Percentiles rank a stretch among this genome's conserved stretches.
Conservation (phyloP, 805 yeast genomes). For the Monosporozyma aerobia region DNA sequence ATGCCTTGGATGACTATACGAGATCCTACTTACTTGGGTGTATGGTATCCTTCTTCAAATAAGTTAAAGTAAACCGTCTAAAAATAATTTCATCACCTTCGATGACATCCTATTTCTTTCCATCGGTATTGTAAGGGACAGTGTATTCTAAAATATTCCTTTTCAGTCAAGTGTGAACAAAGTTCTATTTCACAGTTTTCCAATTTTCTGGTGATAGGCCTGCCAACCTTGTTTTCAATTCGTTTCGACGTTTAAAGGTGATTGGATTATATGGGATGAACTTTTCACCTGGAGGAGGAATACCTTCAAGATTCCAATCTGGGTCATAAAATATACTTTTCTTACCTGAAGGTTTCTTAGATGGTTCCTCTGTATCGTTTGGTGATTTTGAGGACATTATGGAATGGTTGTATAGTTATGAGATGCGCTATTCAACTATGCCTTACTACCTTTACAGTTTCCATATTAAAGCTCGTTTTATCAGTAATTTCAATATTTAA, state of each 20-base stretch:
- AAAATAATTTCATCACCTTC: too few species aligned
- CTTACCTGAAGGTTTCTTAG: conserved; percentile 31
- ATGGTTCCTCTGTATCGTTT: not conserved
- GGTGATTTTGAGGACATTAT: not conserved
- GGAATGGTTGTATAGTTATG: conserved; percentile 12
- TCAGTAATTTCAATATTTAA: not conserved
- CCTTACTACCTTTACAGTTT: not conserved
- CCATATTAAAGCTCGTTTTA: not conserved
- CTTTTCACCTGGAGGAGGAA: conserved; percentile 34
- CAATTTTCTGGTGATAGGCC: not conserved
- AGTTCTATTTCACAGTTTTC: not conserved
- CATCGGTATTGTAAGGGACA: not conserved
- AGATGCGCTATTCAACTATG: not conserved
- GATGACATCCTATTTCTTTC: too few species aligned
- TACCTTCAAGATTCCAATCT: conserved; percentile 55
- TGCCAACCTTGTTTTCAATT: conserved; percentile 3
- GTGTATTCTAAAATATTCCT: not conserved
- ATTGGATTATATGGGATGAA: conserved; percentile 22
- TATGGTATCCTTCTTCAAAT: too few species aligned
- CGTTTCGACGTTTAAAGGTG: conserved; percentile 26
- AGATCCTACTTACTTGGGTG: too few species aligned
- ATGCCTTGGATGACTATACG: too few species aligned
- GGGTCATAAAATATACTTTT: conserved; percentile 54
- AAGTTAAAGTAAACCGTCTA: too few species aligned
- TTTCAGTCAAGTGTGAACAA: not conserved